Evolutionary conservation across 331 rosid species (phyloP).

Genomic region (Dryas integrifolia): DNA sequence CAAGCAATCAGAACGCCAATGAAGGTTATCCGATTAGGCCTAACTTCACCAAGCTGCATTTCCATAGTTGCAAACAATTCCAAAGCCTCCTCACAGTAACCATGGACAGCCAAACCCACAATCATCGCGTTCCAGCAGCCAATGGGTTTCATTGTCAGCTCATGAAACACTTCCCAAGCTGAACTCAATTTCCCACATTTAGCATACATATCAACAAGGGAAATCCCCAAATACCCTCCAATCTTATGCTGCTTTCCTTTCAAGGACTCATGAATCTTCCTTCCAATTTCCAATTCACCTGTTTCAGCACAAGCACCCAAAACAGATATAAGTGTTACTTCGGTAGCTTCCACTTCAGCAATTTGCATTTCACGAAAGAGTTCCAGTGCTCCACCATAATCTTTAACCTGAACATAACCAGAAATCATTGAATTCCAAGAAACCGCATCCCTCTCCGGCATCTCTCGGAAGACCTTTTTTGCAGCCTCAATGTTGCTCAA

Average conservation of each 20-base stretch:
- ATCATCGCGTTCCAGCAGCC: slow-evolving; percentile 81
- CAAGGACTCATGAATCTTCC: slow-evolving; percentile 44
- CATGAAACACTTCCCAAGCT: slow-evolving; percentile 58
- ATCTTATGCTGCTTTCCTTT: slow-evolving; percentile 35
- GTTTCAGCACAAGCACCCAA: slow-evolving; percentile 65
- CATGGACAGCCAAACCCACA: slow-evolving; percentile 66
- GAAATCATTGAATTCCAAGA: slow-evolving; percentile 78
- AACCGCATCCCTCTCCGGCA: slow-evolving; percentile 54
- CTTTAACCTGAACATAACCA: slow-evolving; percentile 44
- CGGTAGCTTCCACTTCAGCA: slow-evolving; percentile 43
- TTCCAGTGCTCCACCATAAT: slow-evolving; percentile 43
- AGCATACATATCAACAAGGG: slow-evolving; percentile 59
- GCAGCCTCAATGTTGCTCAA: slow-evolving; percentile 48
- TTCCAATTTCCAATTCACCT: slow-evolving; percentile 50
- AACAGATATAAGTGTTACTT: slow-evolving; percentile 48
- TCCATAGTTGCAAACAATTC: slow-evolving; percentile 53
- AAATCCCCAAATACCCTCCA: slow-evolving; percentile 62
- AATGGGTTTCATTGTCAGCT: slow-evolving; percentile 45
- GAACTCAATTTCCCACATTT: slow-evolving; percentile 62
- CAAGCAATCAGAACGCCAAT: slow-evolving; percentile 66
- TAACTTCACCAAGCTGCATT: slow-evolving; percentile 27
- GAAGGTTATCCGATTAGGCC: slow-evolving; percentile 58
- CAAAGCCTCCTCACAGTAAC: slow-evolving; percentile 50
- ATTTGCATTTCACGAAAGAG: slow-evolving; percentile 52
- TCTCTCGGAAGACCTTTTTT: slow-evolving; percentile 44